Evolutionary conservation across 257 asterid genomes (phyloP), one percentile per base, ranked within the genome.

Genomic region (Forsythia viridissima): DNA sequence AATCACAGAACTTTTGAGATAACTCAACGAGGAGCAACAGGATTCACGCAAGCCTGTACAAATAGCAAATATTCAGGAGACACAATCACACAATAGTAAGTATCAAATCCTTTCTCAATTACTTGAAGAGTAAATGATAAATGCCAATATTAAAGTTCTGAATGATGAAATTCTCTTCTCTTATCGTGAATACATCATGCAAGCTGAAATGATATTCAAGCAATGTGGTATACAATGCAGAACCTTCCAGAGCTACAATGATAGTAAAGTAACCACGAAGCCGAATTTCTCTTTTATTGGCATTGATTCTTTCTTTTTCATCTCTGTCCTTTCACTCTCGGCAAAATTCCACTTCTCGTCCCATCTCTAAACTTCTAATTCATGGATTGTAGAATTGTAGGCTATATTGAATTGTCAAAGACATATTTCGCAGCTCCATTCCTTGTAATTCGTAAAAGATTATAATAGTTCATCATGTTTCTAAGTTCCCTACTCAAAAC

Each of bases 31-130:
- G 83, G 78, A 44, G 83, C 87, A 81, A 70, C 73, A 65, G 4
- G 85, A 83, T 40, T 83, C 87, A 73, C 73, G 86, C 76, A 82
- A 75, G 76, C 91, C 97, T 94, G 91, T 68, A 87, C 59, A 82
- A 78, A 79, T 77, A 80, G 73, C 82, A 88, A 59, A 67, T 5
- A 52, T 30, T 81, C 75, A 70, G 55, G 55, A 46, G 12, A 11
- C 5, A 41, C 44, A 41, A 8, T 8, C 1, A 11, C 5, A 41
- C 44, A 41, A 8, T 8, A 4, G 0, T 4, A 41, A 8, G 0
- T 41, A 8, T 41, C 8, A 4, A 4, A 5, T 55, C 69, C 75
- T 65, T 76, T 72, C 70, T 79, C 74, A 48, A 44, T 72, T 20
- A 73, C 67, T 39, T n/a, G 16, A 55, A 43, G 61, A 66, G 34